Conservation (phyloP, 805 yeast genomes). For the Candida namnaoensis region DNA sequence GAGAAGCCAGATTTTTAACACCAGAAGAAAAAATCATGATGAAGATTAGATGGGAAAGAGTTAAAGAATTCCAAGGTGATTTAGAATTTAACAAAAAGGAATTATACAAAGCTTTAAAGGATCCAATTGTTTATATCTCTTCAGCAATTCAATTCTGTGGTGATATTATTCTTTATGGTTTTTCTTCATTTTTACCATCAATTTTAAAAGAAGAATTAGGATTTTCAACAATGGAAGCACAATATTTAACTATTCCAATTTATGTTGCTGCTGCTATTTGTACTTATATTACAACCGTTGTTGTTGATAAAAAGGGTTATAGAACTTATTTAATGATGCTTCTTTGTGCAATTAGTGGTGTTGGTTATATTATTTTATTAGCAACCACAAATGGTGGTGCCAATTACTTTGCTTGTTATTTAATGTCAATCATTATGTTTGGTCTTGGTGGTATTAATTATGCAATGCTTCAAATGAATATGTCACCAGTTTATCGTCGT, state of each 20-base stretch:
- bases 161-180: conserved; percentile 27
- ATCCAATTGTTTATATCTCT: conserved; percentile 21
- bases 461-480: conserved; percentile 32
- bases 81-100: no score
- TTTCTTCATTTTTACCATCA: conserved; percentile 28
- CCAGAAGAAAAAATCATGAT: no score
- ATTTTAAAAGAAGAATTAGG: conserved; percentile 19
- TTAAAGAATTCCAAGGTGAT: no score
- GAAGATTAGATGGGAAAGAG: no score
- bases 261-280: conserved; percentile 23
- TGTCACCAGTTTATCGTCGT: conserved; percentile 32
- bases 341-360: conserved; percentile 17
- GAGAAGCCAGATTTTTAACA: no score
- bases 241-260: conserved; percentile 29
- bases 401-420: conserved; percentile 25
- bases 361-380: conserved; percentile 24
- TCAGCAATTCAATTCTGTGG: conserved; percentile 28
- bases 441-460: conserved; percentile 28
- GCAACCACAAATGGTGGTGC: conserved; percentile 20
- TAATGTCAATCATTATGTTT: conserved; percentile 26
- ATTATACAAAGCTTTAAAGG: no score
- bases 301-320: conserved; percentile 18
- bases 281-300: conserved; percentile 15
- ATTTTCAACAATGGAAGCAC: conserved; percentile 20
- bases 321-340: conserved; percentile 24